phyloP scores from a whole-genome alignment of 768 basidiomycete genomes.

The Hebeloma cylindrosporum region DNA sequence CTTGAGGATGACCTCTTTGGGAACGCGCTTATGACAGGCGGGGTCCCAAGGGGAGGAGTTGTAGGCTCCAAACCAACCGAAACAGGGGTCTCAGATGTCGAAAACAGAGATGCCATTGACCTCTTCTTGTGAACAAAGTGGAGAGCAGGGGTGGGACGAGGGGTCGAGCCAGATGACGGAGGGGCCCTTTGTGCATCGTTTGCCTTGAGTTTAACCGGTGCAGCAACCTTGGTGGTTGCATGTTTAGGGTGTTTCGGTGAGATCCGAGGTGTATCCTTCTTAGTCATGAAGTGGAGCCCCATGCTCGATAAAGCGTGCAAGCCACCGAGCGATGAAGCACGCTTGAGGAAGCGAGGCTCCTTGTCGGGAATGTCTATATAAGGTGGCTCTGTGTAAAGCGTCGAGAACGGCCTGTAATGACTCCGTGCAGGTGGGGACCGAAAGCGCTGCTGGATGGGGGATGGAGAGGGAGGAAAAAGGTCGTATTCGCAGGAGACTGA shows the following conservation, averaged over 20 bases:
- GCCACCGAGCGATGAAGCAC: conserved; percentile 32
- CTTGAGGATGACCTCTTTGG: conserved; percentile 11
- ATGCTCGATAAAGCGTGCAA: conserved; percentile 30
- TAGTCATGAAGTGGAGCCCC: conserved; percentile 33
- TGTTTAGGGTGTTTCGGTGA: conserved; percentile 12
- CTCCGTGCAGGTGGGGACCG: conserved; percentile 21
- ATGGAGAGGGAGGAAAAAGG: conserved; percentile 5
- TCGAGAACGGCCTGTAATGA: conserved; percentile 44
- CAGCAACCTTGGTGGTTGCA: conserved; percentile 21
- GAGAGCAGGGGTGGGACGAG: conserved; percentile 8
- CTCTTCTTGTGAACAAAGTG: conserved; percentile 36
- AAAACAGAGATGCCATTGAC: conserved; percentile 37
- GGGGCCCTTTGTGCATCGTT: too few species aligned
- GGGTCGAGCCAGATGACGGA: conserved; percentile 4
- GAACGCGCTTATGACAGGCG: too few species aligned
- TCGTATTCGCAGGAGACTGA: conserved; percentile 7
- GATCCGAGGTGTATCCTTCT: conserved; percentile 13
- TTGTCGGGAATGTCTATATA: conserved; percentile 18
- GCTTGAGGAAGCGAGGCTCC: conserved; percentile 22
- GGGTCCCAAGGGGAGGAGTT: too few species aligned
- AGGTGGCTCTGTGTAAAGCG: conserved; percentile 28
- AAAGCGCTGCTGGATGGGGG: conserved; percentile 9
- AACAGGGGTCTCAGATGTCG: conserved; percentile 6
- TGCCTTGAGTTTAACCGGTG: conserved; percentile 9
- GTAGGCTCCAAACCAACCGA: conserved; percentile 2